Percentiles rank a stretch among this genome's conserved stretches.
phyloP scores from a whole-genome alignment of 2,329 filamentous ascomycete genomes.

The Aspergillus pseudoviridinutans region DNA sequence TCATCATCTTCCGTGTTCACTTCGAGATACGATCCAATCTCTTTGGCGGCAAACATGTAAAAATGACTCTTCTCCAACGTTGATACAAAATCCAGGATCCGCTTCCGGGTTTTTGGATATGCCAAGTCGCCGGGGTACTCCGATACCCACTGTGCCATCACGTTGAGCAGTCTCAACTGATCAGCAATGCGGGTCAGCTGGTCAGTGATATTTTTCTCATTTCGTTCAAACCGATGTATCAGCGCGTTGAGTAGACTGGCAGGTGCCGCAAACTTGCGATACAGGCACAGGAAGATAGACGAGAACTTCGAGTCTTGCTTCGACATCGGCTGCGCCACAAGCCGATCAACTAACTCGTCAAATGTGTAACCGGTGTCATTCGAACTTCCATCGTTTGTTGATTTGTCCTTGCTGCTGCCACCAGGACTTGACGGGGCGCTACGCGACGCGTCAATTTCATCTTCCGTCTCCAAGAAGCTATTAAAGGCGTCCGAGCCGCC shows the following conservation, averaged over 20 bases:
- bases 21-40: constrained; percentile 77
- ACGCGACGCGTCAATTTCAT: constrained; percentile 33
- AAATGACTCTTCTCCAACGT: constrained; percentile 73
- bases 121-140: constrained; percentile 93
- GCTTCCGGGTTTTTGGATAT: constrained; percentile 65
- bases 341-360: constrained; percentile 78
- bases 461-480: constrained; percentile 42
- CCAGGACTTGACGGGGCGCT: constrained; percentile 27
- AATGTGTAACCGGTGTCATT: constrained; percentile 40
- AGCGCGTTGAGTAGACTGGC: constrained; percentile 73
- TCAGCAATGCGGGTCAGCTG: constrained; percentile 74
- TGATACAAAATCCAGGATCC: constrained; percentile 69
- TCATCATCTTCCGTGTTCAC: constrained; percentile 82
- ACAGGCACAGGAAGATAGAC: constrained; percentile 84
- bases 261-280: constrained; percentile 88
- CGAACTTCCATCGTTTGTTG: constrained; percentile 28
- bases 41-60: constrained; percentile 78
- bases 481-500: constrained; percentile 40
- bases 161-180: constrained; percentile 77
- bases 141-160: constrained; percentile 84
- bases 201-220: constrained; percentile 68
- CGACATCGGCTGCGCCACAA: constrained; percentile 75
- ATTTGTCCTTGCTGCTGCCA: constrained; percentile 26
- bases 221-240: constrained; percentile 56
- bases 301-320: constrained; percentile 86